Percentiles rank a stretch among this genome's conserved stretches.
Evolutionary conservation across 345 rosid genomes (phyloP).

Genomic region (Eucalyptus caleyi): DNA sequence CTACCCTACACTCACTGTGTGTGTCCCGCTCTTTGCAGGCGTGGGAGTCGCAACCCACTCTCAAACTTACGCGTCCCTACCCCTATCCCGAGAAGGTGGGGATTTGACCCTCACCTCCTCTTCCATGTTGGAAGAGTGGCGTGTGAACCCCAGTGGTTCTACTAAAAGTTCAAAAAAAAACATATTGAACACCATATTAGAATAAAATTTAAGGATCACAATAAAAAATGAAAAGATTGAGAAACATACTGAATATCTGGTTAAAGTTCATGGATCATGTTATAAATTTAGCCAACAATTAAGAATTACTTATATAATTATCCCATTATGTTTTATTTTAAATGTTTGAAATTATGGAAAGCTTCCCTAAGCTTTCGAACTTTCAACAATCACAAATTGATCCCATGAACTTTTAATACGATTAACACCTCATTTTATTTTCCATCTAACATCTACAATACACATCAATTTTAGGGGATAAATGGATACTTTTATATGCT

Average conservation of each 20-base stretch:
- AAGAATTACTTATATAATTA: not conserved
- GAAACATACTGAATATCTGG: rapidly evolving
- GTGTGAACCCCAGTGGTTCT: too few species aligned
- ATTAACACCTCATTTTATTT: not conserved
- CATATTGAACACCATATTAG: rapidly evolving
- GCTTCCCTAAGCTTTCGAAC: not conserved
- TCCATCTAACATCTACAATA: not conserved
- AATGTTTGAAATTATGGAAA: not conserved
- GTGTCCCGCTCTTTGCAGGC: too few species aligned
- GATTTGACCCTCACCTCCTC: too few species aligned
- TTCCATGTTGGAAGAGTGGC: too few species aligned
- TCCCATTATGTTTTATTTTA: not conserved
- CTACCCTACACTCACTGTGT: too few species aligned
- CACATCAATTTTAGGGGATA: not conserved
- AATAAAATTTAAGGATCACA: not conserved
- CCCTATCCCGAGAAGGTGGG: too few species aligned
- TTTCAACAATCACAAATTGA: not conserved
- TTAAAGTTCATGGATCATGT: rapidly evolving
- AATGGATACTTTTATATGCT: not conserved
- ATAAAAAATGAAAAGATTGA: rapidly evolving
- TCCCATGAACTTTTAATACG: not conserved
- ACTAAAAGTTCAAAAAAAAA: rapidly evolving
- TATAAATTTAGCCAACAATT: not conserved
- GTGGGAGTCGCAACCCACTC: too few species aligned
- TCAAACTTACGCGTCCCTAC: too few species aligned